Percentiles rank a stretch among this genome's conserved stretches.
These are phyloP conservation scores for Aechmea fasciata DNA, from an alignment of 176 grass and related monocot species.

Conservation along the genomic window DNA sequence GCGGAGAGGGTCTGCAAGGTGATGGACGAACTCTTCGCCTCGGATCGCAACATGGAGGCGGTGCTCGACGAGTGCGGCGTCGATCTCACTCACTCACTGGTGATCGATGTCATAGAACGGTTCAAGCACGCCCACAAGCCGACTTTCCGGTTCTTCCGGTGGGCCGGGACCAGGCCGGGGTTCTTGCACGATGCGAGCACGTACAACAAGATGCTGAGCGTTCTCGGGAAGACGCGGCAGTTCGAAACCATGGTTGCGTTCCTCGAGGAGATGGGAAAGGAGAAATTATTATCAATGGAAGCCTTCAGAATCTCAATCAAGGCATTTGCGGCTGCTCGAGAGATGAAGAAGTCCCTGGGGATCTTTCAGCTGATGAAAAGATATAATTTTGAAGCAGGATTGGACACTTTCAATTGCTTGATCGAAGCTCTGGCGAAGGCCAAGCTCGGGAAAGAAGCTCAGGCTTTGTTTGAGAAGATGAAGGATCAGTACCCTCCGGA, in stretches of 20 bases:
- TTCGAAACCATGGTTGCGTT: slow-evolving; percentile 58
- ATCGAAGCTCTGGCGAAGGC: slow-evolving; percentile 45
- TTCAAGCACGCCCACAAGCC: slow-evolving; percentile 29
- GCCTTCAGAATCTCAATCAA: slow-evolving; percentile 75
- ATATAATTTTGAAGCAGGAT: slow-evolving; percentile 43
- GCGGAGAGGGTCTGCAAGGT: slow-evolving; percentile 43
- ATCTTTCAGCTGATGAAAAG: slow-evolving; percentile 66
- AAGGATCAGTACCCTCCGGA: slow-evolving; percentile 33
- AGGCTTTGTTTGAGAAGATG: slow-evolving; percentile 64
- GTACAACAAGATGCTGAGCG: slow-evolving; percentile 63
- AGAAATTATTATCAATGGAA: slow-evolving; percentile 44
- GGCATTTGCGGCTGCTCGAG: slow-evolving; percentile 31
- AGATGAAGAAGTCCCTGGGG: slow-evolving; percentile 73
- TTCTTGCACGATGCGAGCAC: slow-evolving; percentile 25
- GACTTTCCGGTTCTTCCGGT: slow-evolving; percentile 27
- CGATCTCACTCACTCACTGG: slow-evolving; percentile 14
- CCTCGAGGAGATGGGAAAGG: slow-evolving; percentile 69
- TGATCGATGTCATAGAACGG: slow-evolving; percentile 18
- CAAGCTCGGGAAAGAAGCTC: slow-evolving; percentile 62
- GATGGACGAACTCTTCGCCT: slow-evolving; percentile 38
- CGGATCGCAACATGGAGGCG: slow-evolving; percentile 28
- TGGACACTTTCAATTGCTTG: slow-evolving; percentile 86
- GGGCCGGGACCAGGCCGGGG: slow-evolving; percentile 8
- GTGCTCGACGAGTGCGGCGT: slow-evolving; percentile 17
- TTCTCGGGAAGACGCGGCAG: slow-evolving; percentile 60